Evolutionary conservation across 371 early-diverging fungal species (phyloP), one percentile per base, ranked within the genome.

Genomic region (Mucor circinelloides): DNA sequence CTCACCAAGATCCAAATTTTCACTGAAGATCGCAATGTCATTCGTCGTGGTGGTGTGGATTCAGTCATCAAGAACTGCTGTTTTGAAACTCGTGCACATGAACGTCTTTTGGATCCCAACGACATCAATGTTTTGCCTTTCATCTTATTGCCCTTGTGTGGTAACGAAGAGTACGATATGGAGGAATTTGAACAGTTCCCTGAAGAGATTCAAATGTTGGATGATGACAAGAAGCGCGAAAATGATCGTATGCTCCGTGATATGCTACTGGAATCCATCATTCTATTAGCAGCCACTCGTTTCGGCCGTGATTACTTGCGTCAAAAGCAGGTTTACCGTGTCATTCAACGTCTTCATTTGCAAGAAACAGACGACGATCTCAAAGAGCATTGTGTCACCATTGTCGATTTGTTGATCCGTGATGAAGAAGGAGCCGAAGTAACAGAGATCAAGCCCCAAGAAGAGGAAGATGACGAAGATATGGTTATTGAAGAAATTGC

Each of bases 161-260:
- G 97, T 21, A 93, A 92, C 6, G 97, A 97, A 69, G 97, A 97
- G 64, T 95, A 91, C 67, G 91, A 90, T 64, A 83, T 91, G 44
- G 96, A 93, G 62, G 96, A 97, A 65, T 94, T 94, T 88, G 96
- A 96, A 50, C 89, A 89, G 38, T 93, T 97, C 86, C 97, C 96
- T 0, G 95, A 94, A 60, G 96, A 96, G 73, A 88, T 96, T 40
- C 96, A 95, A 75, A 76, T 97, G 17, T 75, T 96, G 58, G 94
- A 89, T 48, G 87, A 90, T 21, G 89, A 89, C 48, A 96, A 96
- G 88, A 89, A 78, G 68, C 91, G 97, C 48, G 98, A 98, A 73
- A 57, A 81, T 0, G 95, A 95, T 70, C 73, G 90, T n/a, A 78
- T 86, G 23, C 80, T 98, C 10, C 88, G 95, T 30, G 65, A 75